phyloP scores from a whole-genome alignment of 2,329 filamentous ascomycete species.

The Huntiella savannae region DNA sequence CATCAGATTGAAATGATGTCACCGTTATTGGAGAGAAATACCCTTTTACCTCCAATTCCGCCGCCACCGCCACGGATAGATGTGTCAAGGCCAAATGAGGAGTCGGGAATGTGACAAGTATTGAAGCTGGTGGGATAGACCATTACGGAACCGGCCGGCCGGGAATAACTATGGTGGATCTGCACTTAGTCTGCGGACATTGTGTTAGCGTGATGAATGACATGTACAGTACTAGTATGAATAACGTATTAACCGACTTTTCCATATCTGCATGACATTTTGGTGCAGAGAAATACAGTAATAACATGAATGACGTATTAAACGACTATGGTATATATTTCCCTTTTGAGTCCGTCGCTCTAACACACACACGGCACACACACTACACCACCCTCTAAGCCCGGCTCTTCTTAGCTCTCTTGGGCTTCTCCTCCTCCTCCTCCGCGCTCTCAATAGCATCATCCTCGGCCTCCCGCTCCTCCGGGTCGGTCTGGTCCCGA shows the following conservation, averaged over 20 bases:
- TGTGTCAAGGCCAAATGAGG: neutral
- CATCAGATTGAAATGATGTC: conserved; percentile 23
- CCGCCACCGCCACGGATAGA: conserved; percentile 5
- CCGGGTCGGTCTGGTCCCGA: conserved; percentile 34
- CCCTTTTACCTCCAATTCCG: conserved; percentile 9
- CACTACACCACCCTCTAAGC: neutral
- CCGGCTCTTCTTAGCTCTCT: conserved; percentile 17
- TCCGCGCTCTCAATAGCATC: conserved; percentile 25
- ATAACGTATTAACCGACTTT: too few species aligned
- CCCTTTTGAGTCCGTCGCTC: too few species aligned
- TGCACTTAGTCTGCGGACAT: too few species aligned
- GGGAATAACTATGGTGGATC: too few species aligned
- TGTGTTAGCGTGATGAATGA: neutral
- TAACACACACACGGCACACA: neutral
- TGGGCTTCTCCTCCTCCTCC: conserved; percentile 16
- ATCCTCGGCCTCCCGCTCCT: conserved; percentile 15
- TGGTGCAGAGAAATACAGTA: neutral
- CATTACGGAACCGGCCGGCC: too few species aligned
- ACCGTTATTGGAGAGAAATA: conserved; percentile 19
- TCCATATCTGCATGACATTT: too few species aligned
- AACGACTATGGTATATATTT: too few species aligned
- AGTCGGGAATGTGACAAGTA: neutral
- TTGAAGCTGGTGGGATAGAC: too few species aligned
- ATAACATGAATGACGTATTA: neutral
- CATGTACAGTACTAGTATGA: neutral